Evolutionary conservation across 352 stramenopile genomes (phyloP), one percentile per base, ranked within the genome.

Genomic region (Peronosclerospora sorghi): DNA sequence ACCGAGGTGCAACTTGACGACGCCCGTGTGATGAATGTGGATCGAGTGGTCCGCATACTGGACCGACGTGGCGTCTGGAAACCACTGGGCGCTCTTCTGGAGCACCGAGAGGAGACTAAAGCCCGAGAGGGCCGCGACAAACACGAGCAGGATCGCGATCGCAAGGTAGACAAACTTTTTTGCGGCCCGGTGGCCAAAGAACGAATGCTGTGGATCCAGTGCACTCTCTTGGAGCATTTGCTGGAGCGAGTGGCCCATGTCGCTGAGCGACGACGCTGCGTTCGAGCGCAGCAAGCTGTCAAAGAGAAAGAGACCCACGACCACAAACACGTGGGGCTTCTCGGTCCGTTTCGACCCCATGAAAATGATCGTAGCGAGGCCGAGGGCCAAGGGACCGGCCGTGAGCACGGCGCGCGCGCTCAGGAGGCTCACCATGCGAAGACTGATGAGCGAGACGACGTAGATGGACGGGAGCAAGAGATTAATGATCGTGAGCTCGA

Each of bases 401-500:
- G 83, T 54, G 2, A 63, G 43, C 15, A 88, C 29, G 10, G 69
- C 65, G 12, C 54, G 68, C 8, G 56, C 15, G 18, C 62, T 87
- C 26, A 83, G 41, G 5, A 86, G 45, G 13, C 64, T 75, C 12
- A 86, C 61, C 60, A 87, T 78, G 35, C 76, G 71, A 15, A 92
- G 58, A 35, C 78, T 59, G 26, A 92, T 82, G 14, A 92, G 67
- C 35, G 76, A 87, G 10, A 92, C 63, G 8, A 92, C 79, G 50
- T 92, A 92, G 51, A 92, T 87, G 10, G 79, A 85, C 21, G 79
- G 79, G 14, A 92, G 58, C 24, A 92, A 56, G 38, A 92, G 48
- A 50, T 92, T 92, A 62, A 92, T 89, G 44, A 92, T 92, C 6
- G 79, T 92, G 23, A 92, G 72, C 56, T 92, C 79, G 10, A 92